Evolutionary conservation across 768 basidiomycete species (phyloP).

Genomic region (Termitomyces sp.): DNA sequence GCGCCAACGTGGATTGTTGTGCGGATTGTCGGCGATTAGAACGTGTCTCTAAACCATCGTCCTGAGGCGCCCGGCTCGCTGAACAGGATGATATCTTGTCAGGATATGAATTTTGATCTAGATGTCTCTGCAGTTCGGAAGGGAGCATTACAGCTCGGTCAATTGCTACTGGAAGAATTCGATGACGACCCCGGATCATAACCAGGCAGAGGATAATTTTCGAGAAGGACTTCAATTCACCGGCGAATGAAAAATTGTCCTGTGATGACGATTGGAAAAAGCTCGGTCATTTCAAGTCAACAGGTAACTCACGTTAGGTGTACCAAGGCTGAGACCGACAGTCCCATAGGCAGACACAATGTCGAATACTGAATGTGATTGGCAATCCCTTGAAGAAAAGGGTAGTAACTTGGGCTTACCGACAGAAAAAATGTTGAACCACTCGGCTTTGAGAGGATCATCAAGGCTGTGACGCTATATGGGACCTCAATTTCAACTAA

Average conservation of each 20-base stretch:
- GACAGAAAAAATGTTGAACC: constrained; percentile 85
- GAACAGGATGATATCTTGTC: constrained; percentile 4
- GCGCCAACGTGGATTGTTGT: not conserved
- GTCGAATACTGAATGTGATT: constrained; percentile 64
- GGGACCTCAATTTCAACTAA: not conserved
- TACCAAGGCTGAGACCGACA: constrained; percentile 85
- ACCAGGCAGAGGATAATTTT: constrained; percentile 84
- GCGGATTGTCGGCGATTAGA: constrained; percentile 5
- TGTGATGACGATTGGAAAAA: constrained; percentile 22
- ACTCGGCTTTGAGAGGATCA: constrained; percentile 43
- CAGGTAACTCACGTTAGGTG: constrained; percentile 55
- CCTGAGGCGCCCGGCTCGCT: not conserved
- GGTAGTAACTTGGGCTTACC: constrained; percentile 34
- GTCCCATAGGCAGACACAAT: constrained; percentile 84
- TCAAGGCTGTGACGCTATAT: constrained; percentile 53
- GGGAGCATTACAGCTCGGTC: constrained; percentile 85
- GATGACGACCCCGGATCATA: constrained; percentile 93
- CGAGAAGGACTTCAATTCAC: constrained; percentile 71
- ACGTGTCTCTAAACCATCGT: not conserved
- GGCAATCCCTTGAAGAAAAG: not conserved
- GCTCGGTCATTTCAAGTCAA: constrained; percentile 2
- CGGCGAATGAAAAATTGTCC: constrained; percentile 79
- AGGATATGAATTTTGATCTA: constrained; percentile 13
- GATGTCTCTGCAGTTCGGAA: constrained; percentile 42
- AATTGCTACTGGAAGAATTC: constrained; percentile 82